These are phyloP conservation scores for Tubosaeta sp. DNA, from an alignment of 768 basidiomycete genomes.

Conservation along the genomic window DNA sequence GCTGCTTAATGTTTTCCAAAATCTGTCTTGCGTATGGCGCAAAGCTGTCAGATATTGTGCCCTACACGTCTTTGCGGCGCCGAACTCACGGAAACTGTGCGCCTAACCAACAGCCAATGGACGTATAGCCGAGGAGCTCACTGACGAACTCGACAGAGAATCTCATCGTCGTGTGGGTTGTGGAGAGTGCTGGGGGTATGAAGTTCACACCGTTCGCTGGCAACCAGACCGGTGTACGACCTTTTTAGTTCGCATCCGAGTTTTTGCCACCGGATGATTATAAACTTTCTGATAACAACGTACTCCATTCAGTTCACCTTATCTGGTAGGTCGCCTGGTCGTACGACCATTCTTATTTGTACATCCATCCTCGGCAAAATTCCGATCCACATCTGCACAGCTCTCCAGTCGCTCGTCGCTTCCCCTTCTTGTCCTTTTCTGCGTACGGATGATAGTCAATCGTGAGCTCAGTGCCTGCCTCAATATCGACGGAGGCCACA, in stretches of 20 bases:
- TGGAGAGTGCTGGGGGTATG: constrained; percentile 6
- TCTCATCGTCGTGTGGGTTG: constrained; percentile 3
- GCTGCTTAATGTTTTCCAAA: constrained; percentile 65
- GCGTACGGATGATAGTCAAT: constrained; percentile 59
- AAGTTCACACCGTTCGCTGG: constrained; percentile 4
- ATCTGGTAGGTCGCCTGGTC: too few relatives aligned
- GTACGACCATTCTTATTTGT: neutral
- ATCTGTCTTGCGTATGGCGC: constrained; percentile 57
- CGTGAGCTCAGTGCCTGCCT: constrained; percentile 51
- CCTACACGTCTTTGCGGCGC: neutral
- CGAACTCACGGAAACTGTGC: constrained; percentile 82
- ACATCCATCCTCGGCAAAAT: constrained; percentile 38
- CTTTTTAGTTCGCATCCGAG: neutral
- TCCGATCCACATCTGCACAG: constrained; percentile 36
- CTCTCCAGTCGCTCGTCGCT: constrained; percentile 24
- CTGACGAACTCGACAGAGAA: constrained; percentile 38
- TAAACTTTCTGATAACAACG: neutral
- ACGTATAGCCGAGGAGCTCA: constrained; percentile 64
- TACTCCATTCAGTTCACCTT: neutral
- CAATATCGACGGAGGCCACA: constrained; percentile 46
- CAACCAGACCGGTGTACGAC: too few relatives aligned
- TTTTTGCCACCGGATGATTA: neutral
- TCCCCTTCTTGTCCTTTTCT: constrained; percentile 23
- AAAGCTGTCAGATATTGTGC: constrained; percentile 8
- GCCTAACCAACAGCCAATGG: constrained; percentile 77